Evolutionary conservation across 2,329 filamentous ascomycete genomes (phyloP).

Genomic region (Chaetothyriales sp.): DNA sequence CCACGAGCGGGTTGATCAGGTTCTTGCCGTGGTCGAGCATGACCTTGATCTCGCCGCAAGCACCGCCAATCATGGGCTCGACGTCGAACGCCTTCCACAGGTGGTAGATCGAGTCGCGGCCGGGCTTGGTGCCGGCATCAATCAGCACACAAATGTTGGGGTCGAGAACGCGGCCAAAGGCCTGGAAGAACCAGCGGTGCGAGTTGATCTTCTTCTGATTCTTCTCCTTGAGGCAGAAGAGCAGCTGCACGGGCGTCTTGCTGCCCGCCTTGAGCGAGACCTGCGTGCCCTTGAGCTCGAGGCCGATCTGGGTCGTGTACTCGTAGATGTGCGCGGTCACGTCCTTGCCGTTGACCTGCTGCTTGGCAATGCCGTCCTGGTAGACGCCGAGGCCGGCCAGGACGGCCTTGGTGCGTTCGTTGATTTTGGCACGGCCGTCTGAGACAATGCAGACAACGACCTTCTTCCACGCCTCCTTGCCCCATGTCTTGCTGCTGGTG

Average conservation of each 20-base stretch:
- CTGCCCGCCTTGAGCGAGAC: conserved; percentile 70
- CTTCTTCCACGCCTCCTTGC: conserved; percentile 98
- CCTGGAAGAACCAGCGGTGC: conserved; percentile 97
- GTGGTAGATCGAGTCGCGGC: conserved; percentile 88
- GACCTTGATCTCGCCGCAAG: conserved; percentile 97
- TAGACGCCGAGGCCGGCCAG: conserved; percentile 90
- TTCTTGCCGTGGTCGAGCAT: conserved; percentile 82
- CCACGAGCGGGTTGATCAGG: conserved; percentile 81
- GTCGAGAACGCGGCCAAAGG: conserved; percentile 79
- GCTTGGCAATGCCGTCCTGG: conserved; percentile 95
- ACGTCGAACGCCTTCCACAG: conserved; percentile 98
- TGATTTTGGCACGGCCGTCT: conserved; percentile 94
- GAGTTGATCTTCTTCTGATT: conserved; percentile 99
- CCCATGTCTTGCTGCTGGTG: conserved; percentile 91
- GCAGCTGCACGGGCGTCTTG: conserved; percentile 80
- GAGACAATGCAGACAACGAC: conserved; percentile 97
- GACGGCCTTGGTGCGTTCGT: conserved; percentile 73
- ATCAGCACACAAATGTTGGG: conserved; percentile 95
- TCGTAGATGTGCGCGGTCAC: conserved; percentile 97
- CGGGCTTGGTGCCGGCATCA: conserved; percentile 89
- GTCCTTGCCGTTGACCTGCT: conserved; percentile 90
- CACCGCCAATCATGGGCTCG: conserved; percentile 92
- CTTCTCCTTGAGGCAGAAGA: conserved; percentile 98
- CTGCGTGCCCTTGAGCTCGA: conserved; percentile 79
- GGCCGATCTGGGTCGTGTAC: conserved; percentile 43